Base-by-base conservation (phyloP, 352 stramenopile species). In the Phytophthora cryptogea region DNA sequence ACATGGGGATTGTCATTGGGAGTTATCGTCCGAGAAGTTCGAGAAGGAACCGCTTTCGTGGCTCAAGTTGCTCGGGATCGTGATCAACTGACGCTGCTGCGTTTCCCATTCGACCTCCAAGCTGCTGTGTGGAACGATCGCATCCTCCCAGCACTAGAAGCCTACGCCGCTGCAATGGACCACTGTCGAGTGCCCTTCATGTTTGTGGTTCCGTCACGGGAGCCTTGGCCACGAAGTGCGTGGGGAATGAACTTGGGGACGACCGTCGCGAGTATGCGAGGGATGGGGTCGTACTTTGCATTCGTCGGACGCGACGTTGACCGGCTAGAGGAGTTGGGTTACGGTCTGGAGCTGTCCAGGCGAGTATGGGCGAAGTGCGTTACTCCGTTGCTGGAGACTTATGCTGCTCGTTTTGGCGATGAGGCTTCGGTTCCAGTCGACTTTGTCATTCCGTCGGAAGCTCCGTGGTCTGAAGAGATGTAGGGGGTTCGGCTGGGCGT, bases 371-470 rank as follows among this genome's bases (percentile, higher is more conserved):
- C 28, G 8, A 51, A 51, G 43, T n/a, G 3, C 8, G 44, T 39
- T 5, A n/a, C n/a, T 39, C 30, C 45, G 27, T 40, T 52, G 28
- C 3, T 40, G 10, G 31, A 17, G 0, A 53, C 32, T 1, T 41
- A 41, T 10, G 9, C 2, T 9, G 10, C 28, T 14, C 6, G 13
- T 16, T 41, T 32, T 30, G 31, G 45, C 10, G 17, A 53, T 16
- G 16, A n/a, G 5, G 30, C 30, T 0, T 23, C 20, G 20, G 30
- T 53, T 27, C 31, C 86, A n/a, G 81, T 95, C 54, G 80, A 88
- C 14, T 98, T 96, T 66, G 77, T 88, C 32, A 86, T 98, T 1
- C 90, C 92, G 4, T 55, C 66, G 0, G 16, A 59, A 27, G 61
- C 59, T 11, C 61, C 78, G n/a, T 98, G 89, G 88, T 81, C 88